Base-by-base conservation (phyloP, 2,329 filamentous ascomycete genomes). In the Colletotrichum graminicola region DNA sequence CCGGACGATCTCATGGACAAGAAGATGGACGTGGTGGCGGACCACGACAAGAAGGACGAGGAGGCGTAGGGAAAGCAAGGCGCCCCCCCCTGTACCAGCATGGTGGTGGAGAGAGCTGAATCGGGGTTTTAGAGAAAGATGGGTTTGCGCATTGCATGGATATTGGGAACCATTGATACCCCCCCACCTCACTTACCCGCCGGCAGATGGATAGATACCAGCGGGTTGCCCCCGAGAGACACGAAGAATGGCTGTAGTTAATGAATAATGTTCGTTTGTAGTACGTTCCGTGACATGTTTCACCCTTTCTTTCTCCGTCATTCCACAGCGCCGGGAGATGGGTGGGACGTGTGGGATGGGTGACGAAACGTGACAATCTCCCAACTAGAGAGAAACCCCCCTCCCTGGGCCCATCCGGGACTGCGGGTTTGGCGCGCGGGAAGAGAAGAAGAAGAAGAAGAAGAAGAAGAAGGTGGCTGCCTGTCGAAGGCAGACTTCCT, bases 1-100 rank as follows among this genome's bases (percentile, higher is more conserved):
- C 73, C 70, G 32, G 69, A 76, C 52, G 73, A 75, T 23, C 32
- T 74, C 34, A 76, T 76, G 75, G 74, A 75, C 67, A 71, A 74
- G 69, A 59, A 70, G 43, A 60, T 75, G 54, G 74, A 71, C 23
- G 55, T 75, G 36, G 52, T 62, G 29, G 72, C 43, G 14, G 69
- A 63, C 55, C 73, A 73, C 45, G 69, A 63, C 52, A 74, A 74
- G 74, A 73, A 69, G 16, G 67, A 61, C 49, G 64, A 74, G 68
- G 68, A 75, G 65, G 67, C 62, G 1, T 71, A 71, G 10, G 12
- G 34, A 12, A 34, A 14, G 16, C 7, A 45, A 6, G 41, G 29
- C 29, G 29, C 29, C 29, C 29, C 29, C n/a, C n/a, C n/a, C n/a
- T n/a, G 29, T 29, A 29, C 29, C 29, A 29, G 29, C 29, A 10